Evolutionary conservation across 176 grass and related monocot species (phyloP).

Genomic region (Alloteropsis semialata): DNA sequence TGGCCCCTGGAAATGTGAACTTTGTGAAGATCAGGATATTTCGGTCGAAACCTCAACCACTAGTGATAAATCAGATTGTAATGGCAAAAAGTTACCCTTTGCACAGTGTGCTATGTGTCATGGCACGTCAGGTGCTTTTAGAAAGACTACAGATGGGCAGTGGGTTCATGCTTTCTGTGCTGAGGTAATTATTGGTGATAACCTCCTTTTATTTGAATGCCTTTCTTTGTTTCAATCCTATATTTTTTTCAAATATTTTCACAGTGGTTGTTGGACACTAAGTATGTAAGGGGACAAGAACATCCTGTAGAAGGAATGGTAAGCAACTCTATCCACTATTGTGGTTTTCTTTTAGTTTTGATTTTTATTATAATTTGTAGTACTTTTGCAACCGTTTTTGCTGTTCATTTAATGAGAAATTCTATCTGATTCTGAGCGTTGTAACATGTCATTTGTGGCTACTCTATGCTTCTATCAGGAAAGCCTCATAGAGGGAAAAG

Average conservation of each 20-base stretch:
- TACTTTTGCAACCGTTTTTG: background rate
- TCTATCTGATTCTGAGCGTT: background rate
- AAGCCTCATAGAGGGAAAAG: conserved; percentile 63
- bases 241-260: conserved; percentile 28
- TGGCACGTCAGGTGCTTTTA: conserved; percentile 79
- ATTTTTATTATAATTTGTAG: conserved; percentile 8
- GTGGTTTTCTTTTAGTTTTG: background rate
- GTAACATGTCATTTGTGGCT: conserved; percentile 30
- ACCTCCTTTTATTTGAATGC: conserved; percentile 9
- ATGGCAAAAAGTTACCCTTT: conserved; percentile 27
- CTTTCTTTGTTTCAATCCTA: background rate
- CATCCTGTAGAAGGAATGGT: conserved; percentile 85
- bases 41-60: conserved; percentile 31
- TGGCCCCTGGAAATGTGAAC: conserved; percentile 92
- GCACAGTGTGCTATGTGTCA: conserved; percentile 71
- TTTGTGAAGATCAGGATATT: conserved; percentile 73
- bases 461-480: conserved; percentile 54
- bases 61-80: conserved; percentile 45
- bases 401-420: background rate
- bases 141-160: conserved; percentile 69
- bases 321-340: conserved; percentile 14
- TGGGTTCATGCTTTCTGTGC: conserved; percentile 99
- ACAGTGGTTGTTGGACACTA: conserved; percentile 85
- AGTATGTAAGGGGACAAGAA: conserved; percentile 80
- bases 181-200: conserved; percentile 65